Evolutionary conservation across 768 basidiomycete genomes (phyloP).

Genomic region (Collybiopsis confluens): DNA sequence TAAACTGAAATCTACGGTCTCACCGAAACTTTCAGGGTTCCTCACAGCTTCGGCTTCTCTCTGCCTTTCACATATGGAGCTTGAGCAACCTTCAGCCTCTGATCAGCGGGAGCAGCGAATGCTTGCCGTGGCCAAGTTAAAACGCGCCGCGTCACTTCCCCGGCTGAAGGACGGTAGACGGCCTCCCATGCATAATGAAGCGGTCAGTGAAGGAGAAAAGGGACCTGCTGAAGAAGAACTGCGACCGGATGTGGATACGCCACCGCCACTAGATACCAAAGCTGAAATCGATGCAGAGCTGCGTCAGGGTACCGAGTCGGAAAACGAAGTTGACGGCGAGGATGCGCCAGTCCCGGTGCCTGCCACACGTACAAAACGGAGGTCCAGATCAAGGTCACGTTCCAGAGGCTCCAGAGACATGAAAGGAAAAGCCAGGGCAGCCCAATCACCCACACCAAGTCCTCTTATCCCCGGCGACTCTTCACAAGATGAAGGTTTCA

Average conservation of each 20-base stretch:
- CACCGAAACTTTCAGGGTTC: not conserved
- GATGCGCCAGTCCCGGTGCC: constrained; percentile 42
- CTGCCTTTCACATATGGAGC: constrained; percentile 4
- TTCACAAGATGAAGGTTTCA: constrained; percentile 61
- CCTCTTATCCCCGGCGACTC: constrained; percentile 57
- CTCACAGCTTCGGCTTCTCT: not conserved
- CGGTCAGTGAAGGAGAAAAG: constrained; percentile 79
- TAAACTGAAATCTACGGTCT: not conserved
- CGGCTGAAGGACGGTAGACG: constrained; percentile 88
- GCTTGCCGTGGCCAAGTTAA: constrained; percentile 83
- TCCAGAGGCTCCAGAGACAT: constrained; percentile 76
- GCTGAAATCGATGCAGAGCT: constrained; percentile 27
- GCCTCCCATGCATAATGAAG: constrained; percentile 82
- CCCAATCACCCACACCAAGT: constrained; percentile 42
- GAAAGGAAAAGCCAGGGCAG: constrained; percentile 52
- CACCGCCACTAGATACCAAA: constrained; percentile 12
- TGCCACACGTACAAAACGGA: constrained; percentile 52
- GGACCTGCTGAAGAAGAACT: constrained; percentile 32
- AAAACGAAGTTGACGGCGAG: constrained; percentile 26
- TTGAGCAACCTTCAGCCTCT: constrained; percentile 26
- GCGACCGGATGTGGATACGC: constrained; percentile 15
- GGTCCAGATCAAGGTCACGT: constrained; percentile 73
- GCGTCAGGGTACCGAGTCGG: constrained; percentile 17
- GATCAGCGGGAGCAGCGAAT: constrained; percentile 75
- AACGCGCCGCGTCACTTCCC: constrained; percentile 87